Evolutionary conservation across 2,329 filamentous ascomycete genomes (phyloP), one percentile per base, ranked within the genome.

Genomic region (Tolypocladium album): DNA sequence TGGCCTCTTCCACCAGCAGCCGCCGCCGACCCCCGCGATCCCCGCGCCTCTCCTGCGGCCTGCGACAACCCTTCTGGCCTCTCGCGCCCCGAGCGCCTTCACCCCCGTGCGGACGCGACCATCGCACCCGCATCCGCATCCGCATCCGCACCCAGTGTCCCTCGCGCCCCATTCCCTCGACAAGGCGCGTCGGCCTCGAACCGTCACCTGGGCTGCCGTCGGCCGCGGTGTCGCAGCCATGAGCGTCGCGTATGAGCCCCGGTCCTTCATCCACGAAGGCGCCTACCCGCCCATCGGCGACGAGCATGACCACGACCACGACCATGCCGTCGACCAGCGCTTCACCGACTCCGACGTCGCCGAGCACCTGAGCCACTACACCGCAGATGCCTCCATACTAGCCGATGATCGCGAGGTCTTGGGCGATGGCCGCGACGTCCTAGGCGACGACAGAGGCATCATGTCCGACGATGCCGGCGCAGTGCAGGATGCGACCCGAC

Each of bases 241-340:
- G 79, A 79, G 75, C 64, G 78, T 83, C 65, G 79, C 78, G 47
- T 83, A 79, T 67, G 79, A 83, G 64, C 71, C 77, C 31, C 72
- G 79, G 61, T 75, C 71, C 64, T 79, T 82, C 62, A 74, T 81
- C 45, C 74, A 80, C 59, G 76, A 79, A 58, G 78, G 76, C 59
- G 68, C 72, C 24, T 82, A 82, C 61, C 75, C 79, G 11, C 68
- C 76, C 31, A 78, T 81, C 60, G 75, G 74, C 52, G 77, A 79
- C 63, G 74, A 57, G 13, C 57, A 59, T n/a, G 57, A 59, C 45
- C 76, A 78, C 63, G 74, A 76, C n/a, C 70, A 74, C 59, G 76
- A 78, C 55, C 72, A 77, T 55, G 70, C 69, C 47, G 68, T 71
- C 60, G 71, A 76, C 56, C 73, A 78, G 60, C 71, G 75, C 57